phyloP scores from a whole-genome alignment of 2,329 filamentous ascomycete genomes.

The Thelonectria discophora region DNA sequence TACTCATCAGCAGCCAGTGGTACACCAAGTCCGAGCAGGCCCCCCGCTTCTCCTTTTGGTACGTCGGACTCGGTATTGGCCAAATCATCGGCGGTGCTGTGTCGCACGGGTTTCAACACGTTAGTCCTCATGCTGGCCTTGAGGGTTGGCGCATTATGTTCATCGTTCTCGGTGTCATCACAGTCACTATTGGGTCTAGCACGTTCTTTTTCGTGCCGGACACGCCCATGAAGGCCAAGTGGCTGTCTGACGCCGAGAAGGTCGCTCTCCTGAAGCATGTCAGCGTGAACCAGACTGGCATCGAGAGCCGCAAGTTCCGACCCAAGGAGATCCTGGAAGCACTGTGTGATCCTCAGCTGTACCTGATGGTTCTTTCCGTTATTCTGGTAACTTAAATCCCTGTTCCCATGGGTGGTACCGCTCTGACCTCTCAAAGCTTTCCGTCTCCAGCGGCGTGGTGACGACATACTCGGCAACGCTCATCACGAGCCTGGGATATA shows the following conservation, averaged over 20 bases:
- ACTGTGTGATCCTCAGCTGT: conserved; percentile 61
- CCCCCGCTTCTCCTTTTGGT: conserved; percentile 69
- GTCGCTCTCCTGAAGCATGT: conserved; percentile 62
- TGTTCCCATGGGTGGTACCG: neutral
- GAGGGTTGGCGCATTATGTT: conserved; percentile 78
- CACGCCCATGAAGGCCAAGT: conserved; percentile 58
- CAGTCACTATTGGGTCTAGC: conserved; percentile 46
- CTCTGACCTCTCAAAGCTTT: conserved; percentile 44
- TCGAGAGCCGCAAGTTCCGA: conserved; percentile 63
- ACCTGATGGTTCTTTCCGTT: conserved; percentile 58
- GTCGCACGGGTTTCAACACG: conserved; percentile 66
- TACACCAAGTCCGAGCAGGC: conserved; percentile 70
- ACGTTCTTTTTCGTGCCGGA: conserved; percentile 49
- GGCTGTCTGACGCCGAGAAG: conserved; percentile 58
- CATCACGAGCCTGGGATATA: conserved; percentile 58
- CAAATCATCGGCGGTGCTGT: conserved; percentile 73
- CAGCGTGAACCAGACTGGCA: conserved; percentile 66
- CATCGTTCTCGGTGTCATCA: conserved; percentile 68
- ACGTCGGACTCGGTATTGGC: conserved; percentile 65
- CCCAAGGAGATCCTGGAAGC: conserved; percentile 61
- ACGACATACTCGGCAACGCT: conserved; percentile 65
- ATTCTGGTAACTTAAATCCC: conserved; percentile 51
- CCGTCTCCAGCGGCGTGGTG: conserved; percentile 62
- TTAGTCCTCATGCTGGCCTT: conserved; percentile 60
- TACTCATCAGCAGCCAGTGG: conserved; percentile 69